Base-by-base conservation (phyloP, 257 asterid genomes). In the Lavandula angustifolia region DNA sequence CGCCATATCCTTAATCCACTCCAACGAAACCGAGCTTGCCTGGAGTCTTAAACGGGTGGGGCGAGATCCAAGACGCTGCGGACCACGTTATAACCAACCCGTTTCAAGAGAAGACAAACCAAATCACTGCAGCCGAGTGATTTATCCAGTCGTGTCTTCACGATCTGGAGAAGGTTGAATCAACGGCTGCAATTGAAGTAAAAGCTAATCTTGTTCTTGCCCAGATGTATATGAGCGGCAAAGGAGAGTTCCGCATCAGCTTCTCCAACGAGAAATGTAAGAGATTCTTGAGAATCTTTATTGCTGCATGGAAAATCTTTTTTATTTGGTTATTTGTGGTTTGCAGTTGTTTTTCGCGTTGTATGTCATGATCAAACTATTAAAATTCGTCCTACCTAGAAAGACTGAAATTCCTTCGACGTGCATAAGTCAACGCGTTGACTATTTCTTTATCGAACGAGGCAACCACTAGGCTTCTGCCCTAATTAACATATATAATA, bases 161-260 rank as follows among this genome's bases (percentile, higher is more conserved):
- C 40, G 67, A 60, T 70, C 40, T 66, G 73, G 59, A 11, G 35
- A 29, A 44, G 73, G 52, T 64, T 32, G 51, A 69, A 13, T 65
- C 73, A 48, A 65, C 70, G 64, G 73, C 59, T 47, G 76, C 33
- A 17, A 38, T 2, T 43, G 66, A 43, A 22, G 60, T 49, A 46
- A 67, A 18, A 16, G 64, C 5, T 50, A 44, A 40, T 71, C 49
- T 71, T 54, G 40, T 43, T 14, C 13, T 18, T n/a, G 69, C 40
- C 22, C 27, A 6, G 67, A 58, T 47, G 73, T 50, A 49, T 61
- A 32, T 76, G 44, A 22, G 68, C 6, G 41, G 67, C 42, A 4
- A 74, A 22, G 60, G 63, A 42, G 61, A 48, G 3, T 71, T 60
- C 38, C 64, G 66, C 22, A 4, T 6, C 62, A 17, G 40, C 11